Evolutionary conservation across 305 asterid species (phyloP), one percentile per base, ranked within the genome.

Genomic region (Lippia alba): DNA sequence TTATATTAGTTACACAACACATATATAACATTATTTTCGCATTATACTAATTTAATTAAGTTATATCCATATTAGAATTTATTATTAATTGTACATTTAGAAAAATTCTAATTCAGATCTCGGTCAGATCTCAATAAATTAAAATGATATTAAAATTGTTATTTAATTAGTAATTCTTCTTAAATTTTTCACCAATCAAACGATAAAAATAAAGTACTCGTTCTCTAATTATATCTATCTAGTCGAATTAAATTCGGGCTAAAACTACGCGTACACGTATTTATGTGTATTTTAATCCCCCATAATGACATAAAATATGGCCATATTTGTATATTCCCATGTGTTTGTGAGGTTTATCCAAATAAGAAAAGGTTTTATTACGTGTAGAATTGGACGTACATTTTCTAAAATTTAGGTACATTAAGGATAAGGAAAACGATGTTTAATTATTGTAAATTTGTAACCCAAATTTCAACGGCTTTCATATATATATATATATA

Each of bases 351-450:
- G 74, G n/a, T 71, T 50, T 67, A 60, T 60, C 70, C 68, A 55
- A 67, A 41, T 51, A 20, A 56, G 56, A 30, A 5, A 67, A 50
- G 24, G 7, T 50, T 72, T 69, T 56, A 69, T 61, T 66, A 24
- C 72, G 79, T 78, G 61, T 63, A 62, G 73, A 56, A 78, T 48
- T 69, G 61, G 4, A 4, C 9, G 6, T 50, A 75, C 60, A 61
- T 76, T 40, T 69, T 69, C 45, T 49, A 16, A 32, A 10, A 39
- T 44, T 69, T 59, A 0, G 44, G 18, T 33, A 54, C 14, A 34
- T 24, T 24, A 24, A 56, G 16, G 4, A 51, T 1, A 24, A 5
- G 30, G 6, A 34, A 20, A 67, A n/a, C 12, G 40, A 19, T 9
- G 14, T 51, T 24, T 61, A 67, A 58, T 50, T 39, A 54, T 45